Base-by-base conservation (phyloP, 169 alveolate genomes). In the Plasmodium knowlesi region DNA sequence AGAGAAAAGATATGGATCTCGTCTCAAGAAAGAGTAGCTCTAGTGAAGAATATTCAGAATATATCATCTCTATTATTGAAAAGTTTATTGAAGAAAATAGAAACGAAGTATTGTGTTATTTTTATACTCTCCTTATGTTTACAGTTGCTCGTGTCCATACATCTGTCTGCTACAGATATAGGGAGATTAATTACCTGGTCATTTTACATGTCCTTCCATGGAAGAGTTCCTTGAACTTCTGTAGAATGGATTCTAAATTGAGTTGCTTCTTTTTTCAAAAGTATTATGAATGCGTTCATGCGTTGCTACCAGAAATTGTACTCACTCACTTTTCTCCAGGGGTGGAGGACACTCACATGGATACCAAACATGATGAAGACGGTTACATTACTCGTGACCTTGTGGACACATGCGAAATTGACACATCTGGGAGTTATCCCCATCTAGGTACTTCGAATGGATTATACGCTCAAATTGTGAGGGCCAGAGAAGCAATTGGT, bases 261-360 rank as follows among this genome's bases (percentile, higher is more conserved):
- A 89, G 94, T 67, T 89, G 82, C 22, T 89, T 67, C 67, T 89
- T 89, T 80, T 89, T 89, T n/a, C 94, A 89, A 73, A 89, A 89
- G 28, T 89, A 70, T 67, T 89, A 89, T 34, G 94, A 89, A 73
- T 67, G 76, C 16, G 91, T 89, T 67, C 94, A 89, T 5, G 72
- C 70, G 81, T 89, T 89, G 2, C 41, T 89, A 41, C 94, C 94
- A 16, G 94, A 89, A 80, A 89, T 89, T 57, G 43, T 43, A 9
- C 14, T 89, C n/a, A 89, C 81, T 50, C 80, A 89, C 16, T 57
- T 81, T 9, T 25, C 73, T 10, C 0, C 34, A 30, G 28, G 14
- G 37, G 83, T n/a, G 28, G 61, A 0, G 14, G 6, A 34, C 16
- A 76, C 16, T 10, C 6, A 67, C 14, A 67, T n/a, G 41, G 30